Conservation (phyloP, 2,329 filamentous ascomycete genomes). For the Eutypa lata region DNA sequence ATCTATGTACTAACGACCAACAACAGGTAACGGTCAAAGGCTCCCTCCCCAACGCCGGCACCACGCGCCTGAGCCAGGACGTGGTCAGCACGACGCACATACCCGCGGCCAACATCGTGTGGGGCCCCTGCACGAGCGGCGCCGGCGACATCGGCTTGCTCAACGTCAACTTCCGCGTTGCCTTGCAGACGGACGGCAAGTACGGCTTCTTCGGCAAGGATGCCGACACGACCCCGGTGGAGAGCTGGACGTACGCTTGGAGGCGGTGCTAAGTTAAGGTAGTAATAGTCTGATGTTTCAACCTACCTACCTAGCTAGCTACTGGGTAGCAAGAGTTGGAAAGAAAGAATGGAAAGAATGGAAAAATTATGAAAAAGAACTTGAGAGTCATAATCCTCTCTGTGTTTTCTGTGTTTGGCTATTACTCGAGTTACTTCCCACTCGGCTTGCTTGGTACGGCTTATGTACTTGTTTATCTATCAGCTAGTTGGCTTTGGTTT, state of each 20-base stretch:
- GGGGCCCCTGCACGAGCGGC: constrained; percentile 31
- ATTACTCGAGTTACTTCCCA: no score
- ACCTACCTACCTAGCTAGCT: background rate
- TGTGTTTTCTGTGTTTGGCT: no score
- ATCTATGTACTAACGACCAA: constrained; percentile 2
- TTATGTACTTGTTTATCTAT: no score
- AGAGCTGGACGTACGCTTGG: constrained; percentile 36
- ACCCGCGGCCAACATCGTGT: constrained; percentile 23
- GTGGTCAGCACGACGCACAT: constrained; percentile 27
- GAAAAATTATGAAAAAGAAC: no score
- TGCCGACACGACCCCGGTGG: constrained; percentile 20
- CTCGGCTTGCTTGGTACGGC: no score
- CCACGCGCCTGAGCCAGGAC: constrained; percentile 22
- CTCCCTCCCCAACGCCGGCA: constrained; percentile 22
- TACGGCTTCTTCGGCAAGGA: constrained; percentile 34
- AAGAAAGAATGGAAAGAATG: no score
- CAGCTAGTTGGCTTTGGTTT: no score
- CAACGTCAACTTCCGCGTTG: constrained; percentile 39
- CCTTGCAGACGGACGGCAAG: constrained; percentile 29
- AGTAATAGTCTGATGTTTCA: no score
- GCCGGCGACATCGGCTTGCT: constrained; percentile 33
- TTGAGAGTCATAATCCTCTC: no score
- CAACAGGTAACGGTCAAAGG: constrained; percentile 27
- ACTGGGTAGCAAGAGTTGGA: no score
- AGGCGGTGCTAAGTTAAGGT: constrained; percentile 30